Evolutionary conservation across 805 yeast genomes (phyloP), one percentile per base, ranked within the genome.

Genomic region (Kodamaea kaohsiungensis): DNA sequence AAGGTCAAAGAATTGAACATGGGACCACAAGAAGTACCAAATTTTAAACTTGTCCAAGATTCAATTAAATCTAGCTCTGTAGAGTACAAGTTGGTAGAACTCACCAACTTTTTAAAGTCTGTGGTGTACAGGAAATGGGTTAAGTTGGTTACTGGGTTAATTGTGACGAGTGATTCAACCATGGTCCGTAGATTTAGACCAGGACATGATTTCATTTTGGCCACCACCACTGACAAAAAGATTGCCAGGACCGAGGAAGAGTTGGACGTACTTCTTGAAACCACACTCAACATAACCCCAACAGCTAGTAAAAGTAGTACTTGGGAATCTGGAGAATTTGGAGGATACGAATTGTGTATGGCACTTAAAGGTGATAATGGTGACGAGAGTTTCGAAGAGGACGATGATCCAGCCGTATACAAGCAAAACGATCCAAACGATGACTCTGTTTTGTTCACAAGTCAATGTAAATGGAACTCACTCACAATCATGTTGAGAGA

Each of bases 311-410:
- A 65, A 46, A 80, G 88, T 1, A 72, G 75, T 54, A 89, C 89
- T 40, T 93, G 98, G 97, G 89, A 84, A 48, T 76, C 82, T 35
- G 96, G 96, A n/a, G 96, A 90, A 62, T 73, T 79, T 48, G 99
- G 99, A 38, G 99, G 98, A 1, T 95, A 96, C 70, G 98, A 95
- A 65, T 75, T 96, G 51, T 87, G 93, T 64, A 89, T 95, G 96
- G 75, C 79, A n/a, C 73, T 79, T 56, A 82, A 82, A 46, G 77
- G 71, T 1, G 78, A 70, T 1, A 80, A 75, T 19, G 79, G 72
- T 18, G 76, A 75, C 27, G 81, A 73, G 10, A 80, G 74, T 19
- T 40, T 40, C 25, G 83, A 63, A 33, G 77, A 72, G 53, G 76
- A 72, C 38, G 91, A 87, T 56, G 97, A 91, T 65, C 97, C 97